These are phyloP conservation scores for Elongisporangium anandrum DNA, from an alignment of 352 stramenopile genomes.

Conservation along the genomic window DNA sequence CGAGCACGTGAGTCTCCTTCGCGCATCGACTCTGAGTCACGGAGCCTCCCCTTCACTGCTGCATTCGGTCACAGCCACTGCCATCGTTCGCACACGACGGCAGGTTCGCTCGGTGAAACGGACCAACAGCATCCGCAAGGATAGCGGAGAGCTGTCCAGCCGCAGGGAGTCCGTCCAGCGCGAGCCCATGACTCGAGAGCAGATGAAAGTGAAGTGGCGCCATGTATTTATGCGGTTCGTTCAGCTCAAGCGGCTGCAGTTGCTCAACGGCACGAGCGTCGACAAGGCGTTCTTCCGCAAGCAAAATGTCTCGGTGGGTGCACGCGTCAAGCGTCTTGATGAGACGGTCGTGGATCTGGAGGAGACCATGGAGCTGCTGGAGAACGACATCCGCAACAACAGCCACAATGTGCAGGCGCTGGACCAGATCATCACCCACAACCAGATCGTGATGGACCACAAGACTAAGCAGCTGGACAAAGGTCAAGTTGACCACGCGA, in stretches of 20 bases:
- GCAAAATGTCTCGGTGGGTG: slow-evolving; percentile 60
- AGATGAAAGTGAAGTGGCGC: slow-evolving; percentile 38
- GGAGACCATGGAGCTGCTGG: slow-evolving; percentile 43
- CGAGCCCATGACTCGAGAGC: slow-evolving; percentile 26
- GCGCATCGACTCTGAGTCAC: slow-evolving; percentile 4
- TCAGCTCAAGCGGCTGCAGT: slow-evolving; percentile 47
- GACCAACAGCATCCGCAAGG: slow-evolving; percentile 16
- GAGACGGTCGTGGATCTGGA: slow-evolving; percentile 44
- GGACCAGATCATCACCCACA: slow-evolving; percentile 28
- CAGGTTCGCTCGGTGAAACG: slow-evolving; percentile 24
- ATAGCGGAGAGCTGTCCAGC: slow-evolving; percentile 8
- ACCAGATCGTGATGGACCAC: slow-evolving; percentile 28
- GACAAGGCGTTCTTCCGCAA: slow-evolving; percentile 52
- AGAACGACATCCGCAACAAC: slow-evolving; percentile 32
- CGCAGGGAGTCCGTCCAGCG: slow-evolving; percentile 6
- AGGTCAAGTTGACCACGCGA: slow-evolving; percentile 28
- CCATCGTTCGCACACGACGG: slow-evolving; percentile 27
- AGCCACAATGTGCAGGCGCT: slow-evolving; percentile 31
- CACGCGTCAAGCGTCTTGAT: slow-evolving; percentile 53
- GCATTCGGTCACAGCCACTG: background rate
- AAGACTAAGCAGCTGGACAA: slow-evolving; percentile 39
- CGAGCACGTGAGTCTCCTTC: slow-evolving; percentile 23
- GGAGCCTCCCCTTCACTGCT: background rate
- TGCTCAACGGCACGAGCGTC: slow-evolving; percentile 40
- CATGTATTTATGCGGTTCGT: slow-evolving; percentile 48